Base-by-base conservation (phyloP, 257 asterid species). In the Craterostigma plantagineum region DNA sequence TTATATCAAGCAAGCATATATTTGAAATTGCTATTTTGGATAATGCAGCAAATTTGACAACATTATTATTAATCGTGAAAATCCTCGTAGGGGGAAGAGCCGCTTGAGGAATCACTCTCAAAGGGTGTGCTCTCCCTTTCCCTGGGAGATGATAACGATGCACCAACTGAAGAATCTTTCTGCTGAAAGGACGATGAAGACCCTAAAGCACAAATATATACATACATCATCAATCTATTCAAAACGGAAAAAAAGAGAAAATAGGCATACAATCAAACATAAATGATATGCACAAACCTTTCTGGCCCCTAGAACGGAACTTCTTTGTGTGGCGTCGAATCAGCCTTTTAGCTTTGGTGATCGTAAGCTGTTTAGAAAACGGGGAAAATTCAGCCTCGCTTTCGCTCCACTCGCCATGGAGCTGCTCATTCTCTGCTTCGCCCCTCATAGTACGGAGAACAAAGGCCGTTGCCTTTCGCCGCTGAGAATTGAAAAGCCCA, bases 371-470 rank as follows among this genome's bases (percentile, higher is more conserved):
- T 57, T 94, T 75, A 23, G 96, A 86, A 33, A 79, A 79, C 10
- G 99, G 99, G 43, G 99, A 83, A 71, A 72, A 90, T 51, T 83
- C 99, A 23, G 92, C 87, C 58, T 90, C 99, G 39, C 91, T 83
- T 56, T 83, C 99, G 52, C 96, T 83, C 92, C 91, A 79, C 35
- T 83, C 99, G 12, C 74, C 93, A 33, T 68, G 79, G 44, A 64
- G 56, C 63, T n/a, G n/a, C n/a, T 90, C 99, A 60, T 70, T 76
- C 61, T 82, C 94, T 33, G 71, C 84, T 27, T 90, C 95, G 44
- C 96, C 92, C 67, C 94, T 90, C 99, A 90, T 90, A 39, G 96
- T 90, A 49, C 91, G 73, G 37, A 83, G 71, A 59, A 90, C 94
- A 60, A 90, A 80, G 46, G 95, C 95, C 67, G 72, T 90, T 35